These are phyloP conservation scores for Metarhizium anisopliae DNA, from an alignment of 2,329 filamentous ascomycete species.

Conservation along the genomic window DNA sequence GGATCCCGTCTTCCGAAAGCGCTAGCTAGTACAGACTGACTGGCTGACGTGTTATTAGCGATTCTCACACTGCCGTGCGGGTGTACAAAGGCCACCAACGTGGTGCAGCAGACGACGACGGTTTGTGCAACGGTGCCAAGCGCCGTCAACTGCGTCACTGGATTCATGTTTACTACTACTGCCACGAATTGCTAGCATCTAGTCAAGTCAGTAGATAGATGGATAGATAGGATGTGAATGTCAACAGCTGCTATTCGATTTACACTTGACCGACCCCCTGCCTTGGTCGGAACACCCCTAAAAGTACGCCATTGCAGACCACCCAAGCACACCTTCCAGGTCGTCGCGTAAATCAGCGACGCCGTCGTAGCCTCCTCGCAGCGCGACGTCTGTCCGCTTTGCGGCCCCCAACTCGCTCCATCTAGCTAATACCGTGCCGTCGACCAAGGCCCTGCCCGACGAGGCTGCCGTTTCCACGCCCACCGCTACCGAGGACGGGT, in stretches of 20 bases:
- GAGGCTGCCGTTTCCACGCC: constrained; percentile 47
- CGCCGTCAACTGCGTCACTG: not conserved
- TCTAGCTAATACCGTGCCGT: constrained; percentile 64
- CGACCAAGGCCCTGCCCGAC: constrained; percentile 60
- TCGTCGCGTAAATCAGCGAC: constrained; percentile 62
- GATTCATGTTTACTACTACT: constrained; percentile 3
- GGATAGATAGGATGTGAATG: too few relatives aligned
- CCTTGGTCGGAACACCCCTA: constrained; percentile 10
- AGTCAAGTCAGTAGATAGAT: too few relatives aligned
- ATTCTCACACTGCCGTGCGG: constrained; percentile 4
- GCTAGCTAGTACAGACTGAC: too few relatives aligned
- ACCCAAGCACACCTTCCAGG: constrained; percentile 53
- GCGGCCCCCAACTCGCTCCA: constrained; percentile 70
- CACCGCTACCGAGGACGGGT: constrained; percentile 28
- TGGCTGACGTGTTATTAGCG: not conserved
- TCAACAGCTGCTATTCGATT: too few relatives aligned
- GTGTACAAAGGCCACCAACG: not conserved
- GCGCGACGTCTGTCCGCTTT: constrained; percentile 62
- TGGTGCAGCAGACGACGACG: not conserved
- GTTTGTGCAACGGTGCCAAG: not conserved
- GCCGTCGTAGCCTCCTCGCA: constrained; percentile 58
- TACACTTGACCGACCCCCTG: not conserved
- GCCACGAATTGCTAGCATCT: not conserved
- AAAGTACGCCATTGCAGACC: constrained; percentile 53
- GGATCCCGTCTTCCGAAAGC: too few relatives aligned